phyloP scores from a whole-genome alignment of 2,329 filamentous ascomycete genomes.

The Emmonsiellopsis sp. region DNA sequence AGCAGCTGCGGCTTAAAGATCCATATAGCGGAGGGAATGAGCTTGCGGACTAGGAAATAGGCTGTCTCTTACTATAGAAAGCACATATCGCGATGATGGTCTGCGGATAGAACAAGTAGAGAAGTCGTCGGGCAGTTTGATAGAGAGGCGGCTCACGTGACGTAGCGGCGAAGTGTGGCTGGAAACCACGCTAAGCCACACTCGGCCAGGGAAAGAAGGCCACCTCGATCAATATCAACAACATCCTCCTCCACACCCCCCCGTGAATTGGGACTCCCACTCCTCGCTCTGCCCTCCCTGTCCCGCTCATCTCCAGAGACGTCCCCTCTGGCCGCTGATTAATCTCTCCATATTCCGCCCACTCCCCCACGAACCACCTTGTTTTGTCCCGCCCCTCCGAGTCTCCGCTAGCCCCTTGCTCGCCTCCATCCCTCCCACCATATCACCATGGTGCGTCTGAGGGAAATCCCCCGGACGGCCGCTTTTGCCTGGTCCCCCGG shows the following conservation, averaged over 20 bases:
- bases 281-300: not conserved
- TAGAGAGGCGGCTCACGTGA: too few species aligned
- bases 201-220: not conserved
- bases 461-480: conserved; percentile 93
- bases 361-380: not conserved
- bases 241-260: not conserved
- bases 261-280: not conserved
- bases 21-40: not conserved
- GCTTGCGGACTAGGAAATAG: too few species aligned
- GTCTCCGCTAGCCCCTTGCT: conserved; percentile 2
- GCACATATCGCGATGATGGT: too few species aligned
- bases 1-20: not conserved
- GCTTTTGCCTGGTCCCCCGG: conserved; percentile 95
- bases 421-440: conserved; percentile 12
- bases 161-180: too few species aligned
- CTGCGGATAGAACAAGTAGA: too few species aligned
- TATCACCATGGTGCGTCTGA: conserved; percentile 76
- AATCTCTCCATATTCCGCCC: not conserved
- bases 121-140: too few species aligned
- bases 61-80: too few species aligned
- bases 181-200: not conserved
- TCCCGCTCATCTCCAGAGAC: not conserved
- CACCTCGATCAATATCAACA: conserved; percentile 1
- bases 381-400: not conserved
- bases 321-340: not conserved